Evolutionary conservation across 257 asterid genomes (phyloP), one percentile per base, ranked within the genome.

Genomic region (Salvia miltiorrhiza): DNA sequence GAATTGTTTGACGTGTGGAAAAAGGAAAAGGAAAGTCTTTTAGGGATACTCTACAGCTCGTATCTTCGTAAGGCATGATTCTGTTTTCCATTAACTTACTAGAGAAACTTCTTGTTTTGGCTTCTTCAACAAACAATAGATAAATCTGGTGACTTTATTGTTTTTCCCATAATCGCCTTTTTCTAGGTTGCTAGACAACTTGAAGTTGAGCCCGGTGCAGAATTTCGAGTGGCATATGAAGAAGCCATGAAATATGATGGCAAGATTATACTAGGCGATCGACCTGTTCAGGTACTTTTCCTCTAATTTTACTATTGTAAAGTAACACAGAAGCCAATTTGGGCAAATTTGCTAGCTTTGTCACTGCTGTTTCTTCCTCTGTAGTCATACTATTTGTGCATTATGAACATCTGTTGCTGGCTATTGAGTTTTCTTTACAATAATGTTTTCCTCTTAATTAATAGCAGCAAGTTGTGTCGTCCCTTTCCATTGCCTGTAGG

Each of bases 241-340:
- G 99, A 93, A 84, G 97, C 99, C 62, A 82, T 74, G 86, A 90
- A 90, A 68, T 90, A 90, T 72, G 97, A 92, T 14, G 97, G 91
- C 71, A 93, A 77, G 81, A 96, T 93, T 75, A 81, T 88, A 76
- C 99, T 93, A 78, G 99, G 99, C 19, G 99, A 93, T 77, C 85
- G 96, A 43, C 91, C 95, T 32, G 90, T 90, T 69, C 88, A 88
- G 54, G 99, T 90, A 61, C 39, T 60, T 57, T n/a, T 32, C 37
- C 60, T 63, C 55, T 41, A 48, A 33, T 69, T 62, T 69, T 13
- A 52, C 40, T 40, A 39, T 47, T 44, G 14, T 39, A 54, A 17
- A 16, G 7, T 33, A 59, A 35, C 5, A 16, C 16, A 30, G 12
- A 33, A 26, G 28, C 30, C 47, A 59, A 33, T 9, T 37, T 5